Conservation (phyloP, 2,329 filamentous ascomycete genomes). For the Phyllosticta citriasiana region DNA sequence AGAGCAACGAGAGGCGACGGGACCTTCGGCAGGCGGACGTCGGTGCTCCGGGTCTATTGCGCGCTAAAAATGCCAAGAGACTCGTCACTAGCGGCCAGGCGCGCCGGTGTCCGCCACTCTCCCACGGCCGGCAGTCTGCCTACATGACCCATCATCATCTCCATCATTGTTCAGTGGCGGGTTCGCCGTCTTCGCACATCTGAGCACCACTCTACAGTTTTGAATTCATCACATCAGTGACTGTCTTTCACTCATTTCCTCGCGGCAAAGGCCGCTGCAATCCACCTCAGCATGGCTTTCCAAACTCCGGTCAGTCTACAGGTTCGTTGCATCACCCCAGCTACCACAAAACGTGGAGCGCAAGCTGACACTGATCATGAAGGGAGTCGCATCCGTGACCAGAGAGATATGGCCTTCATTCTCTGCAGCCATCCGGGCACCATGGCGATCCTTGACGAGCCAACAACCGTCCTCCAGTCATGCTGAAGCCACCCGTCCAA, state of each 20-base stretch:
- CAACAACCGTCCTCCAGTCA: constrained; percentile 15
- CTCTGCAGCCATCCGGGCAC: constrained; percentile 25
- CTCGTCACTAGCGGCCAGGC: constrained; percentile 6
- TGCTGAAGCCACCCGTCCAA: constrained; percentile 9
- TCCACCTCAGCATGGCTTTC: constrained; percentile 38
- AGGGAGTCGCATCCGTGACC: constrained; percentile 36
- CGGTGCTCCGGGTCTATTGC: no score
- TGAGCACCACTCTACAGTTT: not conserved
- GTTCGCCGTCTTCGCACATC: not conserved
- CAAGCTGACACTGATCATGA: constrained; percentile 15
- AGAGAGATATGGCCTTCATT: constrained; percentile 32
- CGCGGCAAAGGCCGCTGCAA: constrained; percentile 7
- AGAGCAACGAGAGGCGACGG: no score
- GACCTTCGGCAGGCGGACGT: no score
- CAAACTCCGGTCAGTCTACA: constrained; percentile 38
- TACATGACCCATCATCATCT: not conserved
- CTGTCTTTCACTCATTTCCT: constrained; percentile 2
- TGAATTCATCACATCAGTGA: not conserved
- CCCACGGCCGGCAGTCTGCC: not conserved
- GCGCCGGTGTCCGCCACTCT: constrained; percentile 3
- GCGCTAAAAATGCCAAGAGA: not conserved
- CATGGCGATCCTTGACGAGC: constrained; percentile 23
- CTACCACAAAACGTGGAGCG: constrained; percentile 16
- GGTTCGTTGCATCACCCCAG: constrained; percentile 28
- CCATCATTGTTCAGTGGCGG: not conserved